Evolutionary conservation across 257 asterid genomes (phyloP), one percentile per base, ranked within the genome.

Genomic region (Verbascum thapsus): DNA sequence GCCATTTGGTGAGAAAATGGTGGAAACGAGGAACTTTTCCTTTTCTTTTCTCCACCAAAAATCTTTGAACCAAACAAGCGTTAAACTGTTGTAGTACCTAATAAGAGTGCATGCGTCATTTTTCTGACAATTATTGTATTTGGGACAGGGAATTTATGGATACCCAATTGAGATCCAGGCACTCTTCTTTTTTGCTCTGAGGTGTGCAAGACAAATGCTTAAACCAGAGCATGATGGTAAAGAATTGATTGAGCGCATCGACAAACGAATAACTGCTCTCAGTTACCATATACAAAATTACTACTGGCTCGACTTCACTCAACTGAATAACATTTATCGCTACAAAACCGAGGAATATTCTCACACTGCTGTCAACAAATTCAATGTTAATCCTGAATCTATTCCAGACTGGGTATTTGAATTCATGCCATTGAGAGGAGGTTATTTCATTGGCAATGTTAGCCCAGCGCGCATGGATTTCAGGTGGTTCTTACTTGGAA

Each of bases 151-250:
- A 53, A 71, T 83, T 48, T 83, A 80, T 61, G 86, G 90, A 19
- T 83, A 80, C 69, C 90, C 86, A 45, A 78, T 83, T 44, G 90
- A 80, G 79, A 83, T 83, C 42, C 90, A 83, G 79, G 80, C 90
- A n/a, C 86, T 83, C 68, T 83, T 83, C 81, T 83, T 75, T 60
- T 80, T 80, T 43, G 86, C 90, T 2, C 70, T 83, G 70, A 75
- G 86, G 71, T 83, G 84, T 71, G 90, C 90, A 16, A 75, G 63
- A 30, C 80, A 77, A 49, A 68, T 83, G 84, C 86, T 83, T 50
- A 83, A 80, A 70, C 79, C 81, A 1, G 86, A 80, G 74, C 80
- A 70, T 53, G 85, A 67, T 55, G 77, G 74, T 58, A 75, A 75
- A 66, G 86, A 83, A 69, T 52, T 83, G 82, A 75, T 77, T 10